Percentiles rank a stretch among this genome's conserved stretches.
Evolutionary conservation across 1,139 yeast genomes (phyloP).

Genomic region (Sugiyamaella castrensis): DNA sequence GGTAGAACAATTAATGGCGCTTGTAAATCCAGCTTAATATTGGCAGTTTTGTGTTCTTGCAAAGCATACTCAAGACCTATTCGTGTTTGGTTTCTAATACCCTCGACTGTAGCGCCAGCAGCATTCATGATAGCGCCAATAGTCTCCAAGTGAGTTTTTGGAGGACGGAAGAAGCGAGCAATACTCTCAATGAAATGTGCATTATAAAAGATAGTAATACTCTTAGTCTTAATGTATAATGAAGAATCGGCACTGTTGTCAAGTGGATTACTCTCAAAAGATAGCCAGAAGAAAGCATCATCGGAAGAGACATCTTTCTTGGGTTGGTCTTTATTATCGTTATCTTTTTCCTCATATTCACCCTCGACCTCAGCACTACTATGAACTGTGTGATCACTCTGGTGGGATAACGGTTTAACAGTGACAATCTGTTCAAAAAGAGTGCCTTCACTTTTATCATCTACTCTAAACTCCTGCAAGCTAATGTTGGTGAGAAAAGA

Average conservation of each 20-base stretch:
- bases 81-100: conserved; percentile 82
- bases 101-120: conserved; percentile 93
- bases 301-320: conserved; percentile 22
- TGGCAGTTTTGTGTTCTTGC: conserved; percentile 89
- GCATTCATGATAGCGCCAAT: conserved; percentile 91
- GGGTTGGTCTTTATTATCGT: conserved; percentile 19
- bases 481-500: conserved; percentile 72
- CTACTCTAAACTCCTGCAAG: conserved; percentile 76
- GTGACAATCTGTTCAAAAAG: conserved; percentile 85
- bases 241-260: conserved; percentile 81
- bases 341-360: neutral
- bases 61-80: conserved; percentile 90
- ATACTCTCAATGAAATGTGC: conserved; percentile 76
- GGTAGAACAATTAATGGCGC: conserved; percentile 94
- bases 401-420: conserved; percentile 55
- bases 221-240: conserved; percentile 68
- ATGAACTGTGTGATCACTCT: conserved; percentile 20
- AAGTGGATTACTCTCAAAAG: conserved; percentile 82
- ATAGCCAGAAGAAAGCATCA: conserved; percentile 74
- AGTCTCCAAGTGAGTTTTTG: conserved; percentile 80
- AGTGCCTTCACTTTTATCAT: conserved; percentile 76
- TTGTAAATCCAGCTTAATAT: conserved; percentile 80
- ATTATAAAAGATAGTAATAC: conserved; percentile 88
- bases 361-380: conserved; percentile 5
- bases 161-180: conserved; percentile 76